Conservation (phyloP, 2,329 filamentous ascomycete genomes). For the Magnaporthiopsis rhizophila region DNA sequence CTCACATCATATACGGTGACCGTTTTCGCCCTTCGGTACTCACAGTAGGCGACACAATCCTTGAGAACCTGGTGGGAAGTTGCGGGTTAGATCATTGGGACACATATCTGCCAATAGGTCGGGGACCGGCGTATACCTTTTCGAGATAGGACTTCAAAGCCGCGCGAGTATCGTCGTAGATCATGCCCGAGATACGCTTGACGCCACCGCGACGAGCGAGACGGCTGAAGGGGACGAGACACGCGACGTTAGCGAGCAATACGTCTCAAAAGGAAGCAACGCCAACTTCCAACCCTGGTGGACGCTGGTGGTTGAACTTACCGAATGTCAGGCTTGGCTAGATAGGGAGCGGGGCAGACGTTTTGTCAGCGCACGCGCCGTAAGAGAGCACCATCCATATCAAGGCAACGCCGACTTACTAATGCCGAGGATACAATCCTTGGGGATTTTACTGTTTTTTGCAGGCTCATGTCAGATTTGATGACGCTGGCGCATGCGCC, state of each 20-base stretch:
- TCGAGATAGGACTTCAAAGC: slow-evolving; percentile 43
- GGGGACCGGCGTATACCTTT: slow-evolving; percentile 26
- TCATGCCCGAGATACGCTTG: slow-evolving; percentile 57
- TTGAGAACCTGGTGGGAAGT: slow-evolving; percentile 20
- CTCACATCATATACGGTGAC: slow-evolving; percentile 54
- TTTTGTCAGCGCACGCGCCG: slow-evolving; percentile 7
- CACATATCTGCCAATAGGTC: background rate
- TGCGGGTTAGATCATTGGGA: background rate
- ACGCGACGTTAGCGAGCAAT: slow-evolving; percentile 5
- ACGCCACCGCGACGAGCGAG: slow-evolving; percentile 70
- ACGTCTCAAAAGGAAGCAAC: background rate
- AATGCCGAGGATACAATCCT: slow-evolving; percentile 40
- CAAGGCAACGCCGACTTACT: slow-evolving; percentile 30
- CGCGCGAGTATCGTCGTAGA: slow-evolving; percentile 55
- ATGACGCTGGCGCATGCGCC: background rate
- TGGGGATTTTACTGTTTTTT: slow-evolving; percentile 35
- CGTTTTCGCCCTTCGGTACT: slow-evolving; percentile 51
- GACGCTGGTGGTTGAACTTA: slow-evolving; percentile 19
- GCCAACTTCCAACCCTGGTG: background rate
- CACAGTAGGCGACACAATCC: slow-evolving; percentile 40
- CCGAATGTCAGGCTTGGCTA: slow-evolving; percentile 49
- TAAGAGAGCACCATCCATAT: background rate
- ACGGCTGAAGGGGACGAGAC: slow-evolving; percentile 36
- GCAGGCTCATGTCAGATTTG: background rate
- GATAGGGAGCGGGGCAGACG: slow-evolving; percentile 15